Evolutionary conservation across 495 filamentous ascomycete genomes (phyloP).

Genomic region (Xylaria flabelliformis): DNA sequence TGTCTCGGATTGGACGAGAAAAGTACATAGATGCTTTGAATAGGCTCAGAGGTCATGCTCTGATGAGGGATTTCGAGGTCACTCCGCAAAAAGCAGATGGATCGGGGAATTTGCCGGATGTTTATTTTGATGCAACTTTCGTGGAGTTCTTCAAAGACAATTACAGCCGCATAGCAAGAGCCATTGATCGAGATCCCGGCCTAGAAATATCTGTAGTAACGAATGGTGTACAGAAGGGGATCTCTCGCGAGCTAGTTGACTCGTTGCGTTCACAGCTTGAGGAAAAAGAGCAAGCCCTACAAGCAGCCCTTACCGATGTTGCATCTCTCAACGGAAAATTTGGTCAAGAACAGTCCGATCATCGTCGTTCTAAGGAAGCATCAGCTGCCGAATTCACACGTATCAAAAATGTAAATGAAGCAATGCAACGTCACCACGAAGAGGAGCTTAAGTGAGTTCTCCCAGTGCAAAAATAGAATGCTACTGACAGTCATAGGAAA

Average conservation of each 20-base stretch:
- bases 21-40: conserved; percentile 87
- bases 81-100: conserved; percentile 69
- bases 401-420: conserved; percentile 72
- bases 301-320: conserved; percentile 70
- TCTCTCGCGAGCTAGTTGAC: conserved; percentile 85
- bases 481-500: conserved; percentile 38
- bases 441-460: conserved; percentile 44
- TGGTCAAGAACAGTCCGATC: conserved; percentile 78
- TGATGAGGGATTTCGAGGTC: conserved; percentile 91
- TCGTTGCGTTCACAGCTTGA: conserved; percentile 78
- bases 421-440: conserved; percentile 73
- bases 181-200: conserved; percentile 90
- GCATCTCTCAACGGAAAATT: conserved; percentile 72
- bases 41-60: conserved; percentile 76
- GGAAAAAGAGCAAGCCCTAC: conserved; percentile 70
- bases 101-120: conserved; percentile 71
- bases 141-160: conserved; percentile 96
- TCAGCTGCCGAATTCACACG: conserved; percentile 65
- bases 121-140: conserved; percentile 85
- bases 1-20: conserved; percentile 81
- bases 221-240: conserved; percentile 80
- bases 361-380: conserved; percentile 73
- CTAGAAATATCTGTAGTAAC: conserved; percentile 79
- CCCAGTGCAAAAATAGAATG: not conserved
- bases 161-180: conserved; percentile 82